Conservation (phyloP, 2,329 filamentous ascomycete genomes). For the Pseudogymnoascus sp. region DNA sequence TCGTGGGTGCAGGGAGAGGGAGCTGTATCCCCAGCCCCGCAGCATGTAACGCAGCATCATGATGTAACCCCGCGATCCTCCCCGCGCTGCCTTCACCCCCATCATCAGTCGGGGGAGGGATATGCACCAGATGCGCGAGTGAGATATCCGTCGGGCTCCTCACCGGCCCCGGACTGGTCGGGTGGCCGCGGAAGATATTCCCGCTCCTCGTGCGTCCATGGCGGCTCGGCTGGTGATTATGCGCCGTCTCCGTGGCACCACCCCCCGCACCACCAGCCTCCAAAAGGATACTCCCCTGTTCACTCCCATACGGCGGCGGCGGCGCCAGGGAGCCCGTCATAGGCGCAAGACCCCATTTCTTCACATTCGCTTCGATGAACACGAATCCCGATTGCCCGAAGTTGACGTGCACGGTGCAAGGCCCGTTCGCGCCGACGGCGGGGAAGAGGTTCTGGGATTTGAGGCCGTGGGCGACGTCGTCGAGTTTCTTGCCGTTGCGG, state of each 20-base stretch:
- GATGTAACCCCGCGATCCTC: constrained; percentile 15
- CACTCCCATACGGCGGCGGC: constrained; percentile 91
- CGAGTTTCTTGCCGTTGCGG: constrained; percentile 92
- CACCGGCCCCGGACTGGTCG: constrained; percentile 80
- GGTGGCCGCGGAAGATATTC: constrained; percentile 64
- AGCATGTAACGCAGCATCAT: constrained; percentile 25
- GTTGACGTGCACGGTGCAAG: constrained; percentile 89
- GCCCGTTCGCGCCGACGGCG: constrained; percentile 91
- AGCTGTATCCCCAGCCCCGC: constrained; percentile 30
- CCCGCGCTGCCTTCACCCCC: constrained; percentile 54
- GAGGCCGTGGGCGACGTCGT: constrained; percentile 86
- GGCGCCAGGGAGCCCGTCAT: constrained; percentile 93
- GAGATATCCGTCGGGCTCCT: constrained; percentile 95
- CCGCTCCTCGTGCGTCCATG: constrained; percentile 72
- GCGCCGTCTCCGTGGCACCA: constrained; percentile 40
- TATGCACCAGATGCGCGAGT: constrained; percentile 73
- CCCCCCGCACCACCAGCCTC: constrained; percentile 63
- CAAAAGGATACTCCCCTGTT: constrained; percentile 91
- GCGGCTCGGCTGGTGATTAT: constrained; percentile 34
- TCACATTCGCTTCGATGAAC: constrained; percentile 98
- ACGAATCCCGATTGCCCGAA: constrained; percentile 97
- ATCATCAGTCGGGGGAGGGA: constrained; percentile 54
- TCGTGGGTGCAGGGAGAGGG: constrained; percentile 9
- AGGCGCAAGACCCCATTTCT: constrained; percentile 97
- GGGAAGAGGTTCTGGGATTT: constrained; percentile 98